Percentiles rank a stretch among this genome's conserved stretches.
Evolutionary conservation across 495 filamentous ascomycete genomes (phyloP).

Genomic region (Penicillium odoratum): DNA sequence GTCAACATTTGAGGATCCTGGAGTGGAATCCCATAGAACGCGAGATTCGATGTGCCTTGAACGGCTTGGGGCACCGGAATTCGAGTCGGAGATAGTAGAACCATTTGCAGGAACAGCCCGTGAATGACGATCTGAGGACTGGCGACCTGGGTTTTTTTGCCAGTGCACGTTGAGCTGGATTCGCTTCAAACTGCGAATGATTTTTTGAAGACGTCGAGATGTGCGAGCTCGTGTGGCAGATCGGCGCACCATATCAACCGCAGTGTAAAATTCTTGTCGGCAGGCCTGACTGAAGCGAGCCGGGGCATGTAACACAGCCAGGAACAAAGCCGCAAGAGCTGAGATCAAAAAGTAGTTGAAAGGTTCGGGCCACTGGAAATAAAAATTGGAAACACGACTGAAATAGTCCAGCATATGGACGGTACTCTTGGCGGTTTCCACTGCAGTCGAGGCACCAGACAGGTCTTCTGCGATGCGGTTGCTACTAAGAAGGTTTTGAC

Average conservation of each 20-base stretch:
- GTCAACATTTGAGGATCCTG: constrained; percentile 4
- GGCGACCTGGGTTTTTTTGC: constrained; percentile 8
- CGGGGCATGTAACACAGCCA: constrained; percentile 77
- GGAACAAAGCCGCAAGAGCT: constrained; percentile 73
- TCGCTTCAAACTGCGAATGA: constrained; percentile 39
- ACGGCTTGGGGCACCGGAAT: background rate
- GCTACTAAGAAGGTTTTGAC: constrained; percentile 70
- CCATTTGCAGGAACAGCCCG: background rate
- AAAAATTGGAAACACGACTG: constrained; percentile 71
- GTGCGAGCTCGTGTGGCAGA: constrained; percentile 42
- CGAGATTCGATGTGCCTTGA: background rate
- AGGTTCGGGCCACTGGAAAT: constrained; percentile 71
- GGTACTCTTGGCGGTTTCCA: constrained; percentile 75
- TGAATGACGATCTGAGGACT: background rate
- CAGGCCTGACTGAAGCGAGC: constrained; percentile 66
- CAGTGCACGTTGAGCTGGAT: constrained; percentile 30
- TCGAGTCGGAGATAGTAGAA: background rate
- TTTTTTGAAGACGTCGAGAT: constrained; percentile 40
- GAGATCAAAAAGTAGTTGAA: constrained; percentile 86
- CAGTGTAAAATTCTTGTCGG: constrained; percentile 77
- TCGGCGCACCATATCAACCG: constrained; percentile 74
- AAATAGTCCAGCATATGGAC: constrained; percentile 70
- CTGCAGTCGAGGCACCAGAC: constrained; percentile 61
- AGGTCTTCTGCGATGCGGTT: constrained; percentile 69
- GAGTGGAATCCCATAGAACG: constrained; percentile 3